Percentiles rank a stretch among this genome's conserved stretches.
Conservation (phyloP, 495 filamentous ascomycete species). For the Acidiella bohemica region DNA sequence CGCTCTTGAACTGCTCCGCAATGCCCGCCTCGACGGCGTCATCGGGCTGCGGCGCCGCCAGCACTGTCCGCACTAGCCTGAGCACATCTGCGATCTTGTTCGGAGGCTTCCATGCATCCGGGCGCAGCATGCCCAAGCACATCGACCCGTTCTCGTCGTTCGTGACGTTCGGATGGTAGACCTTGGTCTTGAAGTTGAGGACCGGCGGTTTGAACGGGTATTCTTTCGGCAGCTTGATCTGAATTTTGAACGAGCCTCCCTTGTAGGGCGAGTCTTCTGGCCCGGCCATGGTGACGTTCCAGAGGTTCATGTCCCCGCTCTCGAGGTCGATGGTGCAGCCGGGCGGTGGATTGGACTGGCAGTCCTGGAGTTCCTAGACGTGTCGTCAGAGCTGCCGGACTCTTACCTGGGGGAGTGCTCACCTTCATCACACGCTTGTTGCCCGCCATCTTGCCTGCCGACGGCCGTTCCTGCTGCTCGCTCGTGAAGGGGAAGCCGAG, state of each 20-base stretch:
- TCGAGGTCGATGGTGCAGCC: slow-evolving; percentile 29
- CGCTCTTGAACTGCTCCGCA: slow-evolving; percentile 69
- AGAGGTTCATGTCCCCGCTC: slow-evolving; percentile 57
- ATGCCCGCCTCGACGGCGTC: slow-evolving; percentile 84
- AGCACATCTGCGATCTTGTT: slow-evolving; percentile 66
- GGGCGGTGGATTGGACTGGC: slow-evolving; percentile 24
- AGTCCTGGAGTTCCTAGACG: slow-evolving; percentile 27
- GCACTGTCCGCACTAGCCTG: slow-evolving; percentile 59
- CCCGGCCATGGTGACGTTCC: slow-evolving; percentile 67
- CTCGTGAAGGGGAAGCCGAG: too few relatives aligned
- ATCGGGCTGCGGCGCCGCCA: slow-evolving; percentile 81
- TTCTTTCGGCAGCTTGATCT: slow-evolving; percentile 61
- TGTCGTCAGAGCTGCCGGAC: background rate
- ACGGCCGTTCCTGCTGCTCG: background rate
- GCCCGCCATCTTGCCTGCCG: slow-evolving; percentile 20
- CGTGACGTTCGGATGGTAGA: slow-evolving; percentile 96
- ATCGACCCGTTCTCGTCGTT: slow-evolving; percentile 87
- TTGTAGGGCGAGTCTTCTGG: slow-evolving; percentile 10
- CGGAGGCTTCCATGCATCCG: slow-evolving; percentile 90
- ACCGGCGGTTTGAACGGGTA: slow-evolving; percentile 93
- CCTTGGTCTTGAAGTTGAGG: slow-evolving; percentile 80
- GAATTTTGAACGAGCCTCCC: slow-evolving; percentile 68
- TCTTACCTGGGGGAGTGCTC: slow-evolving; percentile 1
- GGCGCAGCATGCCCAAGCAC: slow-evolving; percentile 77
- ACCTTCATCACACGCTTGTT: slow-evolving; percentile 53